Base-by-base conservation (phyloP, 768 basidiomycete genomes). In the Phanerochaete sordida region DNA sequence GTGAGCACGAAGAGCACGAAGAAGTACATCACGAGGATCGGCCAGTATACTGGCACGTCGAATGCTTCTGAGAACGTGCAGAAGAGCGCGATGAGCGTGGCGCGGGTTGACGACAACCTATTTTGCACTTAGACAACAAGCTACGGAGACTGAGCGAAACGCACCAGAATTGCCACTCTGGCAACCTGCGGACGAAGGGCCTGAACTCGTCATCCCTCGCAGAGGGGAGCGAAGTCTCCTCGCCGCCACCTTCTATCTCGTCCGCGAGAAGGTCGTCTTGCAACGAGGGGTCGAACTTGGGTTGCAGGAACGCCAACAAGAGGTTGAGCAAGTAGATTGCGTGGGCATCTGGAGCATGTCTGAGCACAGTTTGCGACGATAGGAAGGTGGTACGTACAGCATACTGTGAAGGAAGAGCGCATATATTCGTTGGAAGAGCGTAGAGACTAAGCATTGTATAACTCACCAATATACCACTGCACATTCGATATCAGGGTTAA, bases 31-130 rank as follows among this genome's bases (percentile, higher is more conserved):
- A 98, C 87, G 57, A 99, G 85, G 74, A 99, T 98, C 8, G 97
- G 97, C 95, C 97, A 98, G 77, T 97, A 98, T 24, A 98, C 97
- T 7, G 97, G 96, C 23, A 99, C 90, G 72, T 98, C 95, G 66
- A 97, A 96, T 35, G 88, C 76, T 48, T 89, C 81, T 26, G 92
- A 95, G 58, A 88, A 76, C 1, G 97, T 92, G 72, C 89, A 89
- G 56, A 88, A 74, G 44, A 96, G 68, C 4, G 94, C 89, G 55
- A 99, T 70, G 23, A 90, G n/a, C 26, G 91, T 89, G 12, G 96
- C 94, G 48, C 91, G 88, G 6, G 95, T 98, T 1, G 93, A 81
- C 4, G 93, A 92, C 46, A 98, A 81, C 96, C 95, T 95, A 65
- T 15, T 43, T 11, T 9, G 24, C 9, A 24, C 23, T 48, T 21